Conservation (phyloP, 768 basidiomycete species). For the Tubosaeta brunneosetosa region DNA sequence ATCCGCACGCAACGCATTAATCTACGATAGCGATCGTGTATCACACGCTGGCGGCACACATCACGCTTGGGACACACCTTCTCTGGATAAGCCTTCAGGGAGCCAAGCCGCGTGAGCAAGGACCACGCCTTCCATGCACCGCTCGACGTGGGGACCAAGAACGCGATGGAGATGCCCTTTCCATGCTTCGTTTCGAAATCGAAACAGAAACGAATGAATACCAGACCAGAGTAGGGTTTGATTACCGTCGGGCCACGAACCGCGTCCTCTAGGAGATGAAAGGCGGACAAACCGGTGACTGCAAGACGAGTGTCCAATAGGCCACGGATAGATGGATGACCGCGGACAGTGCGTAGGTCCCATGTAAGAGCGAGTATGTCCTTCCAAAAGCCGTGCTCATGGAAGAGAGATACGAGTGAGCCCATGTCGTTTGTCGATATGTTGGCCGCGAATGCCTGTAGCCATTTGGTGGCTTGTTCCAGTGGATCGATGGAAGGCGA, state of each 20-base stretch:
- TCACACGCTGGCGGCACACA: background rate
- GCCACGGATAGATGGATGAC: conserved; percentile 31
- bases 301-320: conserved; percentile 37
- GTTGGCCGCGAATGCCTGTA: conserved; percentile 11
- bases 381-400: conserved; percentile 39
- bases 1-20: conserved; percentile 38
- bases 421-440: conserved; percentile 1
- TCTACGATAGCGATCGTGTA: conserved; percentile 1
- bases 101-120: conserved; percentile 55
- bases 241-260: conserved; percentile 31
- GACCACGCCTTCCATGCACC: conserved; percentile 55
- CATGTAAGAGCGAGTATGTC: conserved; percentile 51
- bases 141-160: conserved; percentile 40
- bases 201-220: conserved; percentile 55
- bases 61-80: conserved; percentile 21
- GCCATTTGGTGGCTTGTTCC: conserved; percentile 15
- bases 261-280: conserved; percentile 18
- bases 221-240: conserved; percentile 46
- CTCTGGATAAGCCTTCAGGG: conserved; percentile 50
- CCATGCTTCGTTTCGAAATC: conserved; percentile 49
- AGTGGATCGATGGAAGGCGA: conserved; percentile 8
- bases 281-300: conserved; percentile 12
- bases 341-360: conserved; percentile 48
- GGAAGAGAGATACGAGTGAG: conserved; percentile 14
- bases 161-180: conserved; percentile 46